Percentiles rank a stretch among this genome's conserved stretches.
Conservation (phyloP, 164 flowering plant genomes). For the Piper betle region DNA sequence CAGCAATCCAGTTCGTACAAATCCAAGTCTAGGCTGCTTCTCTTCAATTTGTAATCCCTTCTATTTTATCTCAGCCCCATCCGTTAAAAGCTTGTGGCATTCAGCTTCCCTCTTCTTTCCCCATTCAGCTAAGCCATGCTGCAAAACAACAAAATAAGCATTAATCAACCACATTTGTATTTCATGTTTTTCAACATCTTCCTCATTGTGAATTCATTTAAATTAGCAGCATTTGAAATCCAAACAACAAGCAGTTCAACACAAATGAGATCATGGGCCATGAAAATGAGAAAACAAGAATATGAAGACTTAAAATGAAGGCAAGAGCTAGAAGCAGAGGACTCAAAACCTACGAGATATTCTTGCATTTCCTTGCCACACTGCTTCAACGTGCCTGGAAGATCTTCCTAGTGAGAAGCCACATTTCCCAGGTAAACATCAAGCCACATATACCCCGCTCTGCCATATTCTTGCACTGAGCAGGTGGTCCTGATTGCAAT, state of each 20-base stretch:
- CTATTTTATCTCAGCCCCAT: conserved; percentile 68
- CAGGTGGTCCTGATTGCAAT: conserved; percentile 38
- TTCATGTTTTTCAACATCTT: background rate
- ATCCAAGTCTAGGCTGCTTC: conserved; percentile 27
- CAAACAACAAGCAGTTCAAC: background rate
- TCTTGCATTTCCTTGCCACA: conserved; percentile 86
- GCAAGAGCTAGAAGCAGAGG: background rate
- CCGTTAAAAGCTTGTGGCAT: conserved; percentile 53
- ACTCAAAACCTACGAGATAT: conserved; percentile 43
- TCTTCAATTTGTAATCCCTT: conserved; percentile 34
- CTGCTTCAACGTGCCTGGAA: conserved; percentile 62
- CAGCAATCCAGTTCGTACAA: conserved; percentile 33
- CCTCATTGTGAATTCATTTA: too few species aligned
- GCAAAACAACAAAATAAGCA: background rate
- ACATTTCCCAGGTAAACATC: conserved; percentile 78
- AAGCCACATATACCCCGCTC: conserved; percentile 62
- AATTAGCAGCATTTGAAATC: background rate
- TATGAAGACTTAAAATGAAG: background rate
- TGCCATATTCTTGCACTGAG: conserved; percentile 44
- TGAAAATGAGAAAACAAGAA: background rate
- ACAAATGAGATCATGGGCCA: background rate
- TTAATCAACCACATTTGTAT: background rate
- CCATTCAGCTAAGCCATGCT: conserved; percentile 60
- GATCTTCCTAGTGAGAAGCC: conserved; percentile 53
- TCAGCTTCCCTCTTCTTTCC: conserved; percentile 57